Base-by-base conservation (phyloP, 257 asterid species). In the Solanum infundibuliforme region DNA sequence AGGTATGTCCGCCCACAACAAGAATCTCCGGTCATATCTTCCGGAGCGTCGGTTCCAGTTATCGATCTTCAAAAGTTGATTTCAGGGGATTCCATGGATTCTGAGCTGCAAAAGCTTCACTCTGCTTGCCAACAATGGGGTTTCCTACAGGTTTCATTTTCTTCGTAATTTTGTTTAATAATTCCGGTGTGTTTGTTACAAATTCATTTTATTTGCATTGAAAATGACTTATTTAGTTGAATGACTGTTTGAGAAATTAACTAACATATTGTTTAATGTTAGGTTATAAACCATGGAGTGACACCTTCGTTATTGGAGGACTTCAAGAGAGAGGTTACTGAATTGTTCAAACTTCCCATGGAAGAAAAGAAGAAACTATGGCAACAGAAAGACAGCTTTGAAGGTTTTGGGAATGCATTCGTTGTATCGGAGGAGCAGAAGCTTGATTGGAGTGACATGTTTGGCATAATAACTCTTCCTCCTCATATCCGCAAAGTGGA, bases 371-470 rank as follows among this genome's bases (percentile, higher is more conserved):
- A 69, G 87, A 87, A 77, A 65, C 27, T 93, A 31, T 88, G 94
- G 96, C 95, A 93, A 83, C 81, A 85, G 69, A 88, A 89, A 52
- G 93, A 88, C 89, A 88, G 88, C 86, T 91, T 88, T 2, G 93
- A 93, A 83, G 96, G 96, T 48, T 93, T 91, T 12, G 95, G 96
- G 25, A 90, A 92, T 87, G 66, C 65, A 1, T 91, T 92, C 60
- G 94, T 93, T 41, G 90, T 91, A 9, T 91, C 93, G 0, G 93
- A 93, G 86, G 91, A 91, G 75, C 95, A 93, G 73, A 92, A 91
- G 90, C 95, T 93, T 39, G 96, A 93, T 73, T 92, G 96, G 95
- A 87, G 91, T 7, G 95, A 93, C 90, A 91, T 91, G 92, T 93
- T 93, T 89, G 91, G 73, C 90, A 52, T 92, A 31, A 83, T 89